Evolutionary conservation across 805 yeast species (phyloP), one percentile per base, ranked within the genome.

Genomic region (Kuraishia piskuri): DNA sequence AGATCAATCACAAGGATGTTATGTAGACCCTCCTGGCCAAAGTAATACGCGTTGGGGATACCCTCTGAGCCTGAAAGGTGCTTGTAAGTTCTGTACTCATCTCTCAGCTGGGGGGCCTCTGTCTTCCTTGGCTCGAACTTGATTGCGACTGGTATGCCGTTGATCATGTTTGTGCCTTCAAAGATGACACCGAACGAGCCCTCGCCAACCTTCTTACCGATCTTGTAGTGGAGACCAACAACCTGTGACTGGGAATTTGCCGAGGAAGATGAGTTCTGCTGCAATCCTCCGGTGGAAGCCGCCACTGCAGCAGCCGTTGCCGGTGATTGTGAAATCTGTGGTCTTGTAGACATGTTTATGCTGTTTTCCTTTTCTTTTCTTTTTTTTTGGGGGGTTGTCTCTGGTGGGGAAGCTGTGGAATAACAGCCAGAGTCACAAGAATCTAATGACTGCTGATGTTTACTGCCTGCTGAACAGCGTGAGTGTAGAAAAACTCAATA

Each of bases 101-200:
- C 99, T 63, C 97, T 81, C 54, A 94, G 77, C 69, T 94, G 99
- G 7, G 99, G 99, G 8, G 98, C 97, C 63, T 94, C 99, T 44
- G 95, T 84, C 67, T 91, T 94, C 63, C 98, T 79, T 21, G 97
- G 98, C 71, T 94, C 96, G 62, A 94, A 94, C 71, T 94, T 94
- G 68, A 94, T 92, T 46, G 98, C 99, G 49, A 94, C 98, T 51
- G 88, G 95, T 57, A 85, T 86, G 59, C 91, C 91, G 73, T 90
- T 92, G 61, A 94, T 82, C 65, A 94, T 78, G 68, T 94, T 92
- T 47, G 89, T 81, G 57, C 99, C 99, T 73, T 94, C 98, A 67
- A 94, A 94, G 55, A 94, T 86, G 52, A 94, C 96, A 54, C 99
- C 99, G 69, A 94, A 94, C 3, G 98, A 92, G 48, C 99, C 99